Conservation (phyloP, 164 flowering plant species). For the Cinnamomum chago region DNA sequence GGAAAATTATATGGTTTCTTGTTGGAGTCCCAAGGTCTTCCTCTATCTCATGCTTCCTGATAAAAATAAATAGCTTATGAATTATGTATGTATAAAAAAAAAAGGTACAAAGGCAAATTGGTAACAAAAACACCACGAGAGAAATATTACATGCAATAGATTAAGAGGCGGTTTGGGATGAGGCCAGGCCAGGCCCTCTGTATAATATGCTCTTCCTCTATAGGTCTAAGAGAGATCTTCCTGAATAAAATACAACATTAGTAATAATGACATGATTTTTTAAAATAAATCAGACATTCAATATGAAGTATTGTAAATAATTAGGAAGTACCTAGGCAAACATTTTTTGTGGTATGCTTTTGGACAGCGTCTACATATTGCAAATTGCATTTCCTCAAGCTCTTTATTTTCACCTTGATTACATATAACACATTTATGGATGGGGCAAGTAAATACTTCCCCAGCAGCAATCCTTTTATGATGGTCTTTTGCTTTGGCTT, state of each 20-base stretch:
- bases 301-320: background rate
- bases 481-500: conserved; percentile 35
- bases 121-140: background rate
- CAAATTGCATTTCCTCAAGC: conserved; percentile 53
- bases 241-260: conserved; percentile 27
- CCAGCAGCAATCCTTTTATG: conserved; percentile 47
- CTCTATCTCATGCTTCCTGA: conserved; percentile 59
- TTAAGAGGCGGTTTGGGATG: conserved; percentile 57
- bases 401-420: conserved; percentile 50
- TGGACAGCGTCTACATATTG: conserved; percentile 89
- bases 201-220: conserved; percentile 22
- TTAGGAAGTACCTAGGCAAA: conserved; percentile 58
- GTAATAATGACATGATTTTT: background rate
- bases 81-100: background rate
- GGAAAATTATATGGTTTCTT: conserved; percentile 55
- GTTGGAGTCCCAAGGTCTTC: conserved; percentile 41
- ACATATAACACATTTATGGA: conserved; percentile 64
- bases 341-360: conserved; percentile 83
- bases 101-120: background rate
- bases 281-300: too few species aligned
- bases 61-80: conserved; percentile 7
- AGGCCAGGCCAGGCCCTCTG: conserved; percentile 80
- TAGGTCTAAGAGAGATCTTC: conserved; percentile 40
- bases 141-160: conserved; percentile 73
- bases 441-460: conserved; percentile 66